A percentile compares a stretch with the other conserved stretches of the same genome.
Conservation (phyloP, 441 rosid species). For the Lagerstroemia fauriei region DNA sequence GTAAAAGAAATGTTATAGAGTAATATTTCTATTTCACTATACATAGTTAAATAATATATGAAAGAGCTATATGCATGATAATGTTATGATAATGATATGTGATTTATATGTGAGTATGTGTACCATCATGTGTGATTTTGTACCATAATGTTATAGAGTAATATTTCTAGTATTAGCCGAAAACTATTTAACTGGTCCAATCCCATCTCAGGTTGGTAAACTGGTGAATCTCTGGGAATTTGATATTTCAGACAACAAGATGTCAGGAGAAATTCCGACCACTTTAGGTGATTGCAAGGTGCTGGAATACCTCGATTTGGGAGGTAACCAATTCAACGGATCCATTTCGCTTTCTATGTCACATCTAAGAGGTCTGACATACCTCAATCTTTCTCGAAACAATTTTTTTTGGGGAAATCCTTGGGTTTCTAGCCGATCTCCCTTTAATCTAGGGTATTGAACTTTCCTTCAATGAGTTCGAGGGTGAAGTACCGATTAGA, state of each 20-base stretch:
- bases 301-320: not conserved
- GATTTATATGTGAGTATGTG: too few species aligned
- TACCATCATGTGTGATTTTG: too few species aligned
- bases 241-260: not conserved
- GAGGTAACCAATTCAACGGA: conserved; percentile 21
- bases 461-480: not conserved
- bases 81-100: too few species aligned
- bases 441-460: not conserved
- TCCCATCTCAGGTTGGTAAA: not conserved
- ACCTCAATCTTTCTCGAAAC: conserved; percentile 27
- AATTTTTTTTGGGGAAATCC: conserved; percentile 28
- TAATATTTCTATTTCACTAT: too few species aligned
- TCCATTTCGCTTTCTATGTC: conserved; percentile 17
- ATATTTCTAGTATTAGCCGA: not conserved
- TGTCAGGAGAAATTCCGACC: conserved; percentile 1
- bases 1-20: too few species aligned
- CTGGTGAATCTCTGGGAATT: not conserved
- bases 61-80: too few species aligned
- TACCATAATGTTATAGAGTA: too few species aligned
- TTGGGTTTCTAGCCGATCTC: not conserved
- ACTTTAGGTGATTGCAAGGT: not conserved
- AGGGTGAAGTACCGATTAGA: not conserved
- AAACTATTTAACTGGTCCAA: not conserved
- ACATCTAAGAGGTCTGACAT: conserved; percentile 3
- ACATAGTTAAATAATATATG: too few species aligned